Base-by-base conservation (phyloP, 2,329 filamentous ascomycete genomes). In the Cladosporium cucumerinum region DNA sequence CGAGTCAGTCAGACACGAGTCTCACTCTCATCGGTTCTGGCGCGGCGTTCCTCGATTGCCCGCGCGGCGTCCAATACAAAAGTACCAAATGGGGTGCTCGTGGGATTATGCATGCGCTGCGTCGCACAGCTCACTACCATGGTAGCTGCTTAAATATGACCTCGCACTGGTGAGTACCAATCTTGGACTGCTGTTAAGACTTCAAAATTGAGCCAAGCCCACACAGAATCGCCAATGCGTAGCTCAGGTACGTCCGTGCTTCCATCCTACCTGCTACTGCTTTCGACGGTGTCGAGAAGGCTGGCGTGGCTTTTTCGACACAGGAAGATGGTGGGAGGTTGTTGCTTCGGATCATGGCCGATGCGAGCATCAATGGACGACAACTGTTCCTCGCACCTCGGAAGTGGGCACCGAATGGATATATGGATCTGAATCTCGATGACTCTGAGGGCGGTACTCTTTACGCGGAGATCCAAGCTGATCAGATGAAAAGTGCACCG, bases 71-170 rank as follows among this genome's bases (percentile, higher is more conserved):
- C n/a, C 72, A 75, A 60, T 80, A 80, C 68, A 68, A 69, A 32
- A 71, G 71, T 4, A 75, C 73, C 16, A 80, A 80, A 66, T 79
- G 75, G 69, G 77, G 71, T 4, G 71, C 76, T 60, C 71, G 78
- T 54, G 76, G 77, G 1, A 73, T 79, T n/a, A 76, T 79, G 74
- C 75, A 75, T 65, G 70, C 73, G 12, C 64, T 79, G 49, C 65
- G 77, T 43, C 67, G 72, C 28, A 77, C 74, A 6, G 49, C 60
- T 18, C 67, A 72, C 4, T 74, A 70, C 62, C 71, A 72, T 48
- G 70, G 76, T 3, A 76, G 73, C 61, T 73, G 78, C 0, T 72
- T 79, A 3, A 78, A 77, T 57, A 66, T 76, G 28, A 76, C 79
- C 43, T 75, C 74, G 4, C 77, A 78, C 3, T 78, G 76, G 77